Evolutionary conservation across 2,329 filamentous ascomycete species (phyloP), one percentile per base, ranked within the genome.

Genomic region (Colletotrichum filicis): DNA sequence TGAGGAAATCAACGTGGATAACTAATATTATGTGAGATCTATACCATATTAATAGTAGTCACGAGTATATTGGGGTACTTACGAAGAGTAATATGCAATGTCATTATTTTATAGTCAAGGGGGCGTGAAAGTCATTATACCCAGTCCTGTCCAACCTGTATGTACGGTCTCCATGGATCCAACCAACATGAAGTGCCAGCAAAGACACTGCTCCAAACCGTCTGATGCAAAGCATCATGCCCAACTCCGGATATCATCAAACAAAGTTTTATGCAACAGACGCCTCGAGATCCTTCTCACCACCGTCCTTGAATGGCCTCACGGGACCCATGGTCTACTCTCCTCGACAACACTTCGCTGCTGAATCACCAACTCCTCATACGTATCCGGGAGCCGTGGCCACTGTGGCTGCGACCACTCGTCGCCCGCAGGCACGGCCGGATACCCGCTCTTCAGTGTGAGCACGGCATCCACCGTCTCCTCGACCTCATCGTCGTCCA

Each of bases 381-480:
- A 75, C 1, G 73, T 73, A 7, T 74, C 69, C 5, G 74, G 74
- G 4, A 75, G 26, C 11, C 66, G 55, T 24, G 73, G 59, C 57
- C 71, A 75, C 63, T 75, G 73, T 2, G 64, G 69, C 58, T 73
- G 69, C 26, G 56, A 59, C 74, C 73, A 74, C 69, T 74, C 74
- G 0, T 74, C 67, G n/a, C 52, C 59, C 11, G 58, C 66, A 1
- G 70, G 73, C 16, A 71, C 69, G 5, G 74, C 56, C 1, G 73
- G 66, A 56, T 65, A 75, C 1, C 57, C 55, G 46, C 65, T 69
- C 30, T 69, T 68, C 26, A 56, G 28, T 8, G 73, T 64, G 37
- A 74, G 46, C 9, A 70, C 69, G 22, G 56, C 66, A 60, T 75
- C 69, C n/a, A 73, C 74, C 7, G 65, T 71, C 65, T 75, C 73